phyloP scores from a whole-genome alignment of 1,139 yeast genomes.

The Kurtzmaniella quercitrusa region DNA sequence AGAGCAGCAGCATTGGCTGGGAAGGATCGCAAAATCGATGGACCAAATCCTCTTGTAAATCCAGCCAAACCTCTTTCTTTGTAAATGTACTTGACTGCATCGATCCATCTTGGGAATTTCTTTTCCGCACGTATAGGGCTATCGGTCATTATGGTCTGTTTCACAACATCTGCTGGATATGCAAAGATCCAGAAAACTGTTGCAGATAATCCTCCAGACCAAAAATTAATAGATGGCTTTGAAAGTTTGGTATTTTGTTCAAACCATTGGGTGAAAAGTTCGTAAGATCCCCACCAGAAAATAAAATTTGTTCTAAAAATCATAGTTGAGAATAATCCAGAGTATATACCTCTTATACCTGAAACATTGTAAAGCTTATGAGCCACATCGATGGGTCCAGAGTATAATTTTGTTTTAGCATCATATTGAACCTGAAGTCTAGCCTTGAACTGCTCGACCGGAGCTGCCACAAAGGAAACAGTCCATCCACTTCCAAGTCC shows the following conservation, averaged over 20 bases:
- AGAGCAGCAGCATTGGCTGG: constrained; percentile 94
- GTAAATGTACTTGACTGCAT: constrained; percentile 69
- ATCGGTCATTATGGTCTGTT: constrained; percentile 84
- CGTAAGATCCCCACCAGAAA: constrained; percentile 95
- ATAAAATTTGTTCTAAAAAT: constrained; percentile 81
- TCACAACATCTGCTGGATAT: constrained; percentile 85
- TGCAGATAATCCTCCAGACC: constrained; percentile 89
- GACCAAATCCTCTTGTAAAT: constrained; percentile 74
- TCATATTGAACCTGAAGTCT: constrained; percentile 88
- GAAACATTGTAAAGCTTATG: constrained; percentile 47
- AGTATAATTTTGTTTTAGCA: constrained; percentile 60
- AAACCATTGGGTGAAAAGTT: constrained; percentile 68
- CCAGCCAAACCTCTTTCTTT: constrained; percentile 53
- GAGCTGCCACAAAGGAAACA: constrained; percentile 91
- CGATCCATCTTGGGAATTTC: constrained; percentile 65
- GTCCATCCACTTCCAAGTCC: constrained; percentile 87
- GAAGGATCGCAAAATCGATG: constrained; percentile 70
- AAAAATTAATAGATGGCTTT: constrained; percentile 71
- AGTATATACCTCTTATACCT: constrained; percentile 71
- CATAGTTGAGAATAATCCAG: constrained; percentile 83
- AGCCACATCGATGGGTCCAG: constrained; percentile 78
- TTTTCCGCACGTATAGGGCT: constrained; percentile 59
- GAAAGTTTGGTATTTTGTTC: constrained; percentile 59
- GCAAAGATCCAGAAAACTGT: constrained; percentile 89
- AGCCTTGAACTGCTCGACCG: constrained; percentile 86